Conservation (phyloP, 2,329 filamentous ascomycete species). For the Ploettnerulaceae sp. region DNA sequence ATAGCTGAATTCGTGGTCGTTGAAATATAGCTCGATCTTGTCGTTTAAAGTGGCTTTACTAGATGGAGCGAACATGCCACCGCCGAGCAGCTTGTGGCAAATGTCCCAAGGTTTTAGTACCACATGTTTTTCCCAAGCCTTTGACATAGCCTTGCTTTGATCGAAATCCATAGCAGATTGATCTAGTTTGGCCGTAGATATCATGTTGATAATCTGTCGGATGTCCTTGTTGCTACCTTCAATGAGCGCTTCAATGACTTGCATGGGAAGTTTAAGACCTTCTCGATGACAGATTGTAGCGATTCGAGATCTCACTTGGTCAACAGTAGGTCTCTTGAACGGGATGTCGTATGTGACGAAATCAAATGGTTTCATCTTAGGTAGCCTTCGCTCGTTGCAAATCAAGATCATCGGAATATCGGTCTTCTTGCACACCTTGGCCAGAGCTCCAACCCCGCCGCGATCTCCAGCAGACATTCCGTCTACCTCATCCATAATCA, state of each 20-base stretch:
- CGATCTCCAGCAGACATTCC: constrained; percentile 97
- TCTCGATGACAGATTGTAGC: constrained; percentile 95
- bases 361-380: constrained; percentile 99
- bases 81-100: constrained; percentile 82
- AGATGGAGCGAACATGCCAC: constrained; percentile 76
- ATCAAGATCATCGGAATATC: constrained; percentile 94
- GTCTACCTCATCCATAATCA: constrained; percentile 99
- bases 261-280: constrained; percentile 75
- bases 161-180: constrained; percentile 75
- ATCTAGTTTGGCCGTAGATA: constrained; percentile 88
- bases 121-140: constrained; percentile 97
- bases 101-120: constrained; percentile 98
- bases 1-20: constrained; percentile 96
- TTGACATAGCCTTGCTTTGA: constrained; percentile 88
- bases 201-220: constrained; percentile 97
- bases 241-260: constrained; percentile 87
- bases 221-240: constrained; percentile 96
- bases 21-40: constrained; percentile 98
- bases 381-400: constrained; percentile 88
- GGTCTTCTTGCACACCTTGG: constrained; percentile 92
- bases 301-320: constrained; percentile 85
- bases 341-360: constrained; percentile 76
- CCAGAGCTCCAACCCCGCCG: constrained; percentile 89
- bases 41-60: constrained; percentile 90
- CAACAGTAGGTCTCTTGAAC: constrained; percentile 84